Base-by-base conservation (phyloP, 495 filamentous ascomycete genomes). In the Peziza echinospora region DNA sequence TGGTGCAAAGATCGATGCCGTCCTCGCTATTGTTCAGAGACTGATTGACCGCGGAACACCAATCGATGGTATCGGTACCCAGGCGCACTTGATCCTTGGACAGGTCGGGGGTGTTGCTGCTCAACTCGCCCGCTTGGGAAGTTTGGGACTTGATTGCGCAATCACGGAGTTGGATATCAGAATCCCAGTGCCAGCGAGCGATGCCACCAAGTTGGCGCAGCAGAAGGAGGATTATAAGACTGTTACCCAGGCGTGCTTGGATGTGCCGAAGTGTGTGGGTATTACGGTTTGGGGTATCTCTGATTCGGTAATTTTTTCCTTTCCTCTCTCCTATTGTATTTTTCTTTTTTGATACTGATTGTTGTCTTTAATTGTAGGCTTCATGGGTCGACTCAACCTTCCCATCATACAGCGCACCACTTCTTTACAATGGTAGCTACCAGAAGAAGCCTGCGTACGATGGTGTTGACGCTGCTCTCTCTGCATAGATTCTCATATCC, bases 91-190 rank as follows among this genome's bases (percentile, higher is more conserved):
- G 44, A 66, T 69, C 47, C 51, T 28, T 54, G 62, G 44, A 39
- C 48, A 49, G 30, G 66, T 63, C 48, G 48, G 41, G 30, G 62
- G 60, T 44, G 62, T 65, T 5, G 60, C 60, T n/a, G 71, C 61
- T 23, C 68, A 73, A 46, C 69, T 81, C 53, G 62, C 69, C 49
- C 64, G 68, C 2, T 72, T 81, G 4, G 73, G 67, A 41, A 62
- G 62, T 28, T 58, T 67, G 5, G 71, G 66, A 26, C 56, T 59
- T 44, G 74, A 81, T 56, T 64, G 76, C n/a, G 76, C 75, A 21
- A 66, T 81, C 44, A 81, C 77, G n/a, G 78, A 82, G 55, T 66
- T 81, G 41, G 78, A 81, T 47, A 80, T 83, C 60, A 69, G 69
- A 46, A 65, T 64, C 44, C 75, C 70, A 8, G 64, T 67, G 30